Conservation (phyloP, 768 basidiomycete species). For the Trametes maxima region DNA sequence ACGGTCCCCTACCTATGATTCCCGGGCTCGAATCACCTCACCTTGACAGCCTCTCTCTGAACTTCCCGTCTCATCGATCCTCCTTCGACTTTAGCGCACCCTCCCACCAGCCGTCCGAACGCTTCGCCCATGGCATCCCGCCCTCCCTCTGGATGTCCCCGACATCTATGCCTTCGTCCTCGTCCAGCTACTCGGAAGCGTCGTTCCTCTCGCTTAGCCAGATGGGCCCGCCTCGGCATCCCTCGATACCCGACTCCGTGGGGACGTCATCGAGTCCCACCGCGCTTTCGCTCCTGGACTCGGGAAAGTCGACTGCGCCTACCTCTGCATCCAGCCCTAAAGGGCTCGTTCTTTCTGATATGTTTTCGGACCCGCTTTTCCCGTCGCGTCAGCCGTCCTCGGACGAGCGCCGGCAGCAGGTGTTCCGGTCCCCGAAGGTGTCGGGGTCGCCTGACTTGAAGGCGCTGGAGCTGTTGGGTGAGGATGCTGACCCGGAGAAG, state of each 20-base stretch:
- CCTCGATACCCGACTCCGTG: constrained; percentile 26
- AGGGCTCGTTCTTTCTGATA: constrained; percentile 37
- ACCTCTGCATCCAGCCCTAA: constrained; percentile 32
- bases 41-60: constrained; percentile 21
- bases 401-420: constrained; percentile 40
- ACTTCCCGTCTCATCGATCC: constrained; percentile 26
- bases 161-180: constrained; percentile 49
- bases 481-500: constrained; percentile 60
- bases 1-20: constrained; percentile 12
- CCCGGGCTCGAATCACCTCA: constrained; percentile 21
- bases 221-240: constrained; percentile 27
- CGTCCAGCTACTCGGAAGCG: constrained; percentile 38
- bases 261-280: constrained; percentile 32
- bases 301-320: constrained; percentile 31
- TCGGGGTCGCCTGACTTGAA: constrained; percentile 73
- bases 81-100: constrained; percentile 31
- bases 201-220: constrained; percentile 26
- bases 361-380: constrained; percentile 75
- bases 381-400: constrained; percentile 42
- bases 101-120: constrained; percentile 44
- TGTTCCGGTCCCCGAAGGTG: constrained; percentile 65
- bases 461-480: constrained; percentile 40
- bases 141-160: constrained; percentile 89
- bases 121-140: constrained; percentile 56
- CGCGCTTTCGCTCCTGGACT: constrained; percentile 31